phyloP scores from a whole-genome alignment of 2,329 filamentous ascomycete genomes.

The Paecilomyces sp. region DNA sequence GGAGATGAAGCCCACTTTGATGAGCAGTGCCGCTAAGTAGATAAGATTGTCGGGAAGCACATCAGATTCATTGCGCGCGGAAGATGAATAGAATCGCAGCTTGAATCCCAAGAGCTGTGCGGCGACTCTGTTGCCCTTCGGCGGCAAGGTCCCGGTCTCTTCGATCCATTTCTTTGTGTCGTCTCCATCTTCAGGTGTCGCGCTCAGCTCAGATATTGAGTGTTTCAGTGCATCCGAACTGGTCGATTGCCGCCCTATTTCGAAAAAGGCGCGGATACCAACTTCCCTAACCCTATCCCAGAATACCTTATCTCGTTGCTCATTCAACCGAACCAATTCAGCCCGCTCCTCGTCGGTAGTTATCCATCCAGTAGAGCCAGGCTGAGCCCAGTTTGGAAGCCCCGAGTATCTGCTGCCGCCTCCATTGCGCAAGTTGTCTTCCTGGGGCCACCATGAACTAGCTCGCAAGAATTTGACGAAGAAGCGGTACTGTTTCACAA shows the following conservation, averaged over 20 bases:
- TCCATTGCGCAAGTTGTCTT: constrained; percentile 45
- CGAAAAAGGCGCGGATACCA: constrained; percentile 80
- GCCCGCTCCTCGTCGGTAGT: constrained; percentile 63
- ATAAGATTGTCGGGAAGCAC: constrained; percentile 85
- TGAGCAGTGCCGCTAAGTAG: constrained; percentile 81
- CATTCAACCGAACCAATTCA: constrained; percentile 49
- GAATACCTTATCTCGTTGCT: constrained; percentile 65
- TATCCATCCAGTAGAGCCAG: constrained; percentile 57
- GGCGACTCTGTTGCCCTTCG: constrained; percentile 79
- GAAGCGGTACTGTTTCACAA: constrained; percentile 89
- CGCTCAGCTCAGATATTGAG: constrained; percentile 34
- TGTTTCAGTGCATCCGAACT: constrained; percentile 51
- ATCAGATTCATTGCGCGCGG: constrained; percentile 66
- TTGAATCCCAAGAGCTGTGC: constrained; percentile 97
- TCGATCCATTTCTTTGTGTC: constrained; percentile 68
- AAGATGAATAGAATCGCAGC: constrained; percentile 84
- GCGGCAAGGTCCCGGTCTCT: constrained; percentile 72
- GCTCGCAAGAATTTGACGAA: constrained; percentile 87
- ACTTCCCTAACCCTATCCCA: constrained; percentile 72
- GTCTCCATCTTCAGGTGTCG: constrained; percentile 41
- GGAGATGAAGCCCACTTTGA: constrained; percentile 96
- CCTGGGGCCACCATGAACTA: constrained; percentile 93
- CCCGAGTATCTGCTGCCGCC: constrained; percentile 43
- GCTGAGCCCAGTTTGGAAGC: constrained; percentile 79
- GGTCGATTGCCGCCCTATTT: constrained; percentile 68